phyloP scores from a whole-genome alignment of 139 green algal species.

The Mychonastes homosphaera region DNA sequence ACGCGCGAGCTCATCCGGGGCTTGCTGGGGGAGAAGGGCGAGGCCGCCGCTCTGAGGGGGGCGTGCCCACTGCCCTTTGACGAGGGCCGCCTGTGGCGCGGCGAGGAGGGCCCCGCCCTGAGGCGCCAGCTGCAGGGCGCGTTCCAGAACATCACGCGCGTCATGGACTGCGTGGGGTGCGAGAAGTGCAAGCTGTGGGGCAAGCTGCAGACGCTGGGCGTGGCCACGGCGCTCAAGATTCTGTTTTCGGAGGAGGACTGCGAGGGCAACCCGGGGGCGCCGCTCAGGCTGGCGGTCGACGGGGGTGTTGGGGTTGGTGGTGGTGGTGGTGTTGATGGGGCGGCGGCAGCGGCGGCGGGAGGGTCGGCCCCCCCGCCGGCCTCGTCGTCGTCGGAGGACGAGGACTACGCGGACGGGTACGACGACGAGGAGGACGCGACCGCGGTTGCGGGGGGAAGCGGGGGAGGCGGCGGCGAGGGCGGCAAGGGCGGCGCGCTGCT shows the following conservation, averaged over 20 bases:
- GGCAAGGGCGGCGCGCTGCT: no score
- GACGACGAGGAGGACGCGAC: no score
- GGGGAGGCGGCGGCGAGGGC: no score
- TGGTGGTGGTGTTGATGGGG: no score
- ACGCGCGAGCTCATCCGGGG: conserved; percentile 47
- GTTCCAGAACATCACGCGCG: conserved; percentile 87
- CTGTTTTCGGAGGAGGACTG: conserved; percentile 71
- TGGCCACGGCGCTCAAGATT: conserved; percentile 91
- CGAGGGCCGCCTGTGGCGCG: conserved; percentile 80
- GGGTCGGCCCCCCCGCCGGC: no score
- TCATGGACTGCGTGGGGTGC: conserved; percentile 98
- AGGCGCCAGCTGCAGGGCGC: conserved; percentile 52
- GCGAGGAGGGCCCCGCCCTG: conserved; percentile 45
- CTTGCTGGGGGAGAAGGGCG: conserved; percentile 25
- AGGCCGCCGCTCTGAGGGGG: conserved; percentile 30
- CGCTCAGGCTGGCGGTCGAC: not conserved
- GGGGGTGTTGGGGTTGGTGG: not conserved
- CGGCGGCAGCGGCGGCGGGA: no score
- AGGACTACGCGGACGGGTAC: no score
- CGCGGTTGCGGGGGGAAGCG: no score
- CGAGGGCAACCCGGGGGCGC: conserved; percentile 1
- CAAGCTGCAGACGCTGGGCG: conserved; percentile 92
- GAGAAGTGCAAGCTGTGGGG: conserved; percentile 99
- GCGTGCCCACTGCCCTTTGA: conserved; percentile 87
- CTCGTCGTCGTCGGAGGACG: no score